A percentile compares a stretch with the other conserved stretches of the same genome.
These are phyloP conservation scores for Sporisorium sorghi DNA, from an alignment of 1,284 basidiomycete species.

Conservation along the genomic window DNA sequence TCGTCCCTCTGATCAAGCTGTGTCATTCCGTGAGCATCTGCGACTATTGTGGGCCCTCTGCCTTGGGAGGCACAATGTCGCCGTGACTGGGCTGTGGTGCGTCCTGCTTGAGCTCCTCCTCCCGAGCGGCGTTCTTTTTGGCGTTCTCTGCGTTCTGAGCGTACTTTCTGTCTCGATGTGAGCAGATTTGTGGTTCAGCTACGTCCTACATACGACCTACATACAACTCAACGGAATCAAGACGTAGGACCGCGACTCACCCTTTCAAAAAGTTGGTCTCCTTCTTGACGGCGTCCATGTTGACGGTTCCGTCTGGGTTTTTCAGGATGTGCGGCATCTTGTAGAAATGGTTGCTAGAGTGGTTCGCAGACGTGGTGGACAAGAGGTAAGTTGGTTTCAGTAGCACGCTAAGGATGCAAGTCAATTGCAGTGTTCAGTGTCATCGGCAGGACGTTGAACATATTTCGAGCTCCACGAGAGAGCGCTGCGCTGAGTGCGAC, in stretches of 20 bases:
- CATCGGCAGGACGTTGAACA: neutral
- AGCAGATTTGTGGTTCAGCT: neutral
- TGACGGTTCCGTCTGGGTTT: constrained; percentile 54
- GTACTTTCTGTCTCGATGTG: constrained; percentile 34
- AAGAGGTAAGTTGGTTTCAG: constrained; percentile 6
- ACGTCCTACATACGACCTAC: no score
- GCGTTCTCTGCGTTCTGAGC: constrained; percentile 48
- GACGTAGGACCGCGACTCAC: constrained; percentile 20
- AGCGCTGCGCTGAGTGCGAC: no score
- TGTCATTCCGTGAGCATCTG: neutral
- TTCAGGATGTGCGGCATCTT: constrained; percentile 44
- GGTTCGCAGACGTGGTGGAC: constrained; percentile 10
- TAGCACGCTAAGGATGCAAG: neutral
- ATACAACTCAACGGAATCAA: no score
- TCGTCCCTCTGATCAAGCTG: neutral
- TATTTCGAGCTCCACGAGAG: neutral
- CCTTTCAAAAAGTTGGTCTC: constrained; percentile 44
- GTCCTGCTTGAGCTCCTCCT: constrained; percentile 21
- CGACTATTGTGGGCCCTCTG: constrained; percentile 14
- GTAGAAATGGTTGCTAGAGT: neutral
- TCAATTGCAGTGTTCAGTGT: no score
- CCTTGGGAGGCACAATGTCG: constrained; percentile 38
- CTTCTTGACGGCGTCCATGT: constrained; percentile 47
- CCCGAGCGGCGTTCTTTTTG: constrained; percentile 36
- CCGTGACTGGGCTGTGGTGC: no score